Percentiles rank a stretch among this genome's conserved stretches.
Evolutionary conservation across 202 grass and related monocot genomes (phyloP).

Genomic region (Saccharum hybrid): DNA sequence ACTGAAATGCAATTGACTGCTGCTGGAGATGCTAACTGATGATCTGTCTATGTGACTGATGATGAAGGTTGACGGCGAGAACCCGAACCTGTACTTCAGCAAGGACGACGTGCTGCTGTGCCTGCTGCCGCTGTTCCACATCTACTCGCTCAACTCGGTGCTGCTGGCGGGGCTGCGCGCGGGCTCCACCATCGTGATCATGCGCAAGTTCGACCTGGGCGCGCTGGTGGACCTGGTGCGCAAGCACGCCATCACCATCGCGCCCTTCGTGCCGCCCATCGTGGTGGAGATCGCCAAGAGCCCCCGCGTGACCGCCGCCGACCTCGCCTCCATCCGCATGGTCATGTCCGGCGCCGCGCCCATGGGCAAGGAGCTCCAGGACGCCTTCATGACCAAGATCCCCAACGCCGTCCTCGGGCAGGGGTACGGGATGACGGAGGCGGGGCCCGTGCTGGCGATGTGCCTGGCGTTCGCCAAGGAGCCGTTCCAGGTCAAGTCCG

Average conservation of each 20-base stretch:
- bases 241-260: slow-evolving; percentile 53
- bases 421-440: slow-evolving; percentile 96
- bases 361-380: slow-evolving; percentile 91
- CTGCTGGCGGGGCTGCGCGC: slow-evolving; percentile 78
- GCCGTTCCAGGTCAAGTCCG: slow-evolving; percentile 74
- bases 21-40: neutral
- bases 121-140: slow-evolving; percentile 92
- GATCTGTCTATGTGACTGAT: no score
- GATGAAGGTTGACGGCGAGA: slow-evolving; percentile 72
- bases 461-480: slow-evolving; percentile 92
- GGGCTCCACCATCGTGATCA: slow-evolving; percentile 69
- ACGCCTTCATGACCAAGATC: slow-evolving; percentile 83
- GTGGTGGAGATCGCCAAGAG: slow-evolving; percentile 97
- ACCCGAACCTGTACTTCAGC: slow-evolving; percentile 89
- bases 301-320: slow-evolving; percentile 50
- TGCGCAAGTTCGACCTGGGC: slow-evolving; percentile 79
- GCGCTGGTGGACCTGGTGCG: slow-evolving; percentile 70
- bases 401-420: slow-evolving; percentile 89
- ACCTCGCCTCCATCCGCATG: slow-evolving; percentile 80
- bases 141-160: slow-evolving; percentile 96
- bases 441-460: slow-evolving; percentile 86
- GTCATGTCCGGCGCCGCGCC: slow-evolving; percentile 96
- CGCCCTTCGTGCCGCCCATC: slow-evolving; percentile 83
- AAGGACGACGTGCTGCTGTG: slow-evolving; percentile 81
- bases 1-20: neutral